A percentile compares a stretch with the other conserved stretches of the same genome.
These are phyloP conservation scores for Fusarium tanahbumbuense DNA, from an alignment of 2,329 filamentous ascomycete species.

Conservation along the genomic window DNA sequence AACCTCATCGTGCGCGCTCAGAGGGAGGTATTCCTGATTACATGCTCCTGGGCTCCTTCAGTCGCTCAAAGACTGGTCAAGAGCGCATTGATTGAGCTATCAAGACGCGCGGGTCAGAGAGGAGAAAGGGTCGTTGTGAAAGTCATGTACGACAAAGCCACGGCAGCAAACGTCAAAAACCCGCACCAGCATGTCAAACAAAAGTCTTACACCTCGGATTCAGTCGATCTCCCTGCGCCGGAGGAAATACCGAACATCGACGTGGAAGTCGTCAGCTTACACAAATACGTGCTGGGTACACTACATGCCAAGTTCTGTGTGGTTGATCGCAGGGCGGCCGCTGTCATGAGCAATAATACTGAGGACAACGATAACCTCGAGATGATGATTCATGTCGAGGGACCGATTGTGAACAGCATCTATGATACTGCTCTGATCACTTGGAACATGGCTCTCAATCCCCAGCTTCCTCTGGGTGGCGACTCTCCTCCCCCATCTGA, in stretches of 20 bases:
- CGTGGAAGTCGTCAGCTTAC: slow-evolving; percentile 78
- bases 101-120: slow-evolving; percentile 69
- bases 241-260: slow-evolving; percentile 78
- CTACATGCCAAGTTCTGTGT: slow-evolving; percentile 84
- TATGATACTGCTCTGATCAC: slow-evolving; percentile 80
- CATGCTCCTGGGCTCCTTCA: slow-evolving; percentile 80
- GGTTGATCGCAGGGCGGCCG: slow-evolving; percentile 76
- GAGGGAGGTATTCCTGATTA: slow-evolving; percentile 78
- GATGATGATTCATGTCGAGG: slow-evolving; percentile 82
- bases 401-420: slow-evolving; percentile 78
- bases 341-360: slow-evolving; percentile 83
- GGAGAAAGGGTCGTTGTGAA: slow-evolving; percentile 73
- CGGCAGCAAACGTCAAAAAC: slow-evolving; percentile 71
- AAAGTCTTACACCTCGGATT: slow-evolving; percentile 67
- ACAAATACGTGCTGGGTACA: slow-evolving; percentile 76
- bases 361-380: slow-evolving; percentile 83
- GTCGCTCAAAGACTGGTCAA: slow-evolving; percentile 75
- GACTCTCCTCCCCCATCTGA: background rate
- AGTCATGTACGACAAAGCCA: slow-evolving; percentile 79
- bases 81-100: slow-evolving; percentile 76
- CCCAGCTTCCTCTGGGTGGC: slow-evolving; percentile 15
- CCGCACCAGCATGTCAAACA: slow-evolving; percentile 71
- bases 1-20: slow-evolving; percentile 80
- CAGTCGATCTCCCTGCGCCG: slow-evolving; percentile 69
- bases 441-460: slow-evolving; percentile 70